phyloP scores from a whole-genome alignment of 2,329 filamentous ascomycete genomes.

The Colletotrichum noveboracense region DNA sequence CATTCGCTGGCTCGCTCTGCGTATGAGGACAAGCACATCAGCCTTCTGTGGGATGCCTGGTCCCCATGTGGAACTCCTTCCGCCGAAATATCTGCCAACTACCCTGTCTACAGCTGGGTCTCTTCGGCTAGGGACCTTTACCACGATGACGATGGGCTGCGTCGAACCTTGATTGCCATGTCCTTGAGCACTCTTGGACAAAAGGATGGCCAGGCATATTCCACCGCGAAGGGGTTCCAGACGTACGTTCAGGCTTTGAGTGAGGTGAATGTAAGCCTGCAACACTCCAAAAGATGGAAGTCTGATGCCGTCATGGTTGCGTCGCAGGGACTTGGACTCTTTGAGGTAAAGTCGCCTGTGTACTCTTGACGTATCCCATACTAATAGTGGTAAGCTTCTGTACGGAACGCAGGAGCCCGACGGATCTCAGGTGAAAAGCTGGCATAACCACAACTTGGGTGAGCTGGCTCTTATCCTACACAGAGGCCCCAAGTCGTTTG shows the following conservation, averaged over 20 bases:
- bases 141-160: slow-evolving; percentile 11
- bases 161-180: slow-evolving; percentile 23
- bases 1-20: slow-evolving; percentile 15
- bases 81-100: neutral
- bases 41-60: slow-evolving; percentile 13
- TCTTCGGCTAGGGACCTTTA: slow-evolving; percentile 21
- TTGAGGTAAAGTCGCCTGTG: slow-evolving; percentile 18
- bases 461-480: slow-evolving; percentile 8
- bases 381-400: neutral
- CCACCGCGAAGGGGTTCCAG: slow-evolving; percentile 20
- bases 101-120: slow-evolving; percentile 21
- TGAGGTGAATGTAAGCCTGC: neutral
- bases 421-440: slow-evolving; percentile 7
- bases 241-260: slow-evolving; percentile 23
- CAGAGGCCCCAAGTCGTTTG: neutral
- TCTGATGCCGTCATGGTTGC: slow-evolving; percentile 3
- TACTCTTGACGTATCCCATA: neutral
- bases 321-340: slow-evolving; percentile 5
- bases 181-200: slow-evolving; percentile 23
- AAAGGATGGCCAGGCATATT: slow-evolving; percentile 14
- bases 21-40: slow-evolving; percentile 15
- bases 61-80: slow-evolving; percentile 3
- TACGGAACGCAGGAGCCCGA: slow-evolving; percentile 11
- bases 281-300: neutral
- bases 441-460: slow-evolving; percentile 18